Conservation (phyloP, 225 moss, liverwort and hornwort species). For the Pseudisothecium myosuroides region DNA sequence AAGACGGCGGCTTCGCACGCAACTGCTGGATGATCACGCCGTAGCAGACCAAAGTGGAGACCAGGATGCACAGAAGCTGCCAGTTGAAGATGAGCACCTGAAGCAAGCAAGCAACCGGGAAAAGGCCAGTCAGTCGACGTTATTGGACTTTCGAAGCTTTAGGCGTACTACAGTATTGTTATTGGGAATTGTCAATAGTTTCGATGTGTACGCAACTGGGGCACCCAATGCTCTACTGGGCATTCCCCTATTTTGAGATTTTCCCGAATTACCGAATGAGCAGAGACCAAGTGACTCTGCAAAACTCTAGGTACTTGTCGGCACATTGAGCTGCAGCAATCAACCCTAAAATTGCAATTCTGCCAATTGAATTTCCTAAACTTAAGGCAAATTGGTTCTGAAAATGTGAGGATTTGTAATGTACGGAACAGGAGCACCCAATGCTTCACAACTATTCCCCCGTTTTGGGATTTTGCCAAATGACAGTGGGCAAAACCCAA, state of each 20-base stretch:
- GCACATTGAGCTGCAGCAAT: background rate
- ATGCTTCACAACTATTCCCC: background rate
- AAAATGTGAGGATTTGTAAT: background rate
- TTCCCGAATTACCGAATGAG: background rate
- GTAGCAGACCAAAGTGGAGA: slow-evolving; percentile 24
- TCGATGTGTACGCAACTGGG: background rate
- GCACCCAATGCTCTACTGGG: background rate
- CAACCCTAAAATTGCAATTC: background rate
- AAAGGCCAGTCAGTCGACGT: background rate
- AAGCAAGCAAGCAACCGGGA: background rate
- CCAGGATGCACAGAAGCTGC: slow-evolving; percentile 41
- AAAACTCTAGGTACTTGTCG: too few relatives aligned
- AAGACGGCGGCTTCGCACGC: background rate
- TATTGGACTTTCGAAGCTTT: background rate
- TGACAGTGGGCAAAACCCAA: background rate
- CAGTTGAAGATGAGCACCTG: slow-evolving; percentile 60
- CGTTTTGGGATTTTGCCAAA: background rate
- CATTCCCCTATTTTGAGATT: background rate
- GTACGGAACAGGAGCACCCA: background rate
- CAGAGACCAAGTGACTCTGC: background rate
- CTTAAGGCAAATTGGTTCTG: background rate
- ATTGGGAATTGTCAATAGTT: background rate
- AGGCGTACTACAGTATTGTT: too few relatives aligned
- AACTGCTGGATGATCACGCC: background rate
- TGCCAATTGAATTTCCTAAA: background rate